These are phyloP conservation scores for Plenodomus tracheiphilus DNA, from an alignment of 2,329 filamentous ascomycete genomes.

Conservation along the genomic window DNA sequence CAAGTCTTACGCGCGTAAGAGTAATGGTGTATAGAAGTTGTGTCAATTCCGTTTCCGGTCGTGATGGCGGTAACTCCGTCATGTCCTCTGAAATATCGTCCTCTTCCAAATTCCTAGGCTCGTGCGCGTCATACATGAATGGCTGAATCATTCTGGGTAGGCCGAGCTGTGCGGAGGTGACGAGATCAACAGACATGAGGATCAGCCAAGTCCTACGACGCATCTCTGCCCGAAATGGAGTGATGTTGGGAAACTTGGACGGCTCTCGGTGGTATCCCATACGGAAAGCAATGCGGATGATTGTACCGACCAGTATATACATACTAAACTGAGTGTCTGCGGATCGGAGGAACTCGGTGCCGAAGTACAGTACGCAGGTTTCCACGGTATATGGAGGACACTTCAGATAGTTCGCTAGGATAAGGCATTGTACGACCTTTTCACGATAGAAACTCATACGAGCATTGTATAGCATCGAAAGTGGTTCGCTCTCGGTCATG, in stretches of 20 bases:
- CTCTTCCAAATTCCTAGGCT: conserved; percentile 48
- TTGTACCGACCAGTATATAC: conserved; percentile 33
- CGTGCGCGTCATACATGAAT: conserved; percentile 43
- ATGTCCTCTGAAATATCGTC: conserved; percentile 47
- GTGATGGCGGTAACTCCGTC: conserved; percentile 31
- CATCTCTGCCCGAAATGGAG: conserved; percentile 62
- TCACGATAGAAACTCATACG: conserved; percentile 36
- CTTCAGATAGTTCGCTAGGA: conserved; percentile 41
- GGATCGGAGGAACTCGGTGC: conserved; percentile 33
- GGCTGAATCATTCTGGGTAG: conserved; percentile 45
- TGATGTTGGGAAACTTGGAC: conserved; percentile 42
- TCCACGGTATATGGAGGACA: conserved; percentile 41
- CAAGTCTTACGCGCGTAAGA: conserved; percentile 25
- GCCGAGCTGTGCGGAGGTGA: conserved; percentile 45
- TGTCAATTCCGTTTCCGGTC: conserved; percentile 33
- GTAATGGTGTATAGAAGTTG: conserved; percentile 30
- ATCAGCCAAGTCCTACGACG: conserved; percentile 65
- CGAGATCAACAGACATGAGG: conserved; percentile 45
- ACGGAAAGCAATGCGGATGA: conserved; percentile 39
- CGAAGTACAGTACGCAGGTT: conserved; percentile 34
- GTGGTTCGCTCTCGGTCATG: conserved; percentile 5
- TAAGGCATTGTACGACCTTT: conserved; percentile 36
- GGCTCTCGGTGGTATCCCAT: conserved; percentile 52
- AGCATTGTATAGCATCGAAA: conserved; percentile 18
- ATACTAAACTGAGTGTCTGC: conserved; percentile 34